These are phyloP conservation scores for Phytopythium kandeliae DNA, from an alignment of 352 stramenopile genomes.

Conservation along the genomic window DNA sequence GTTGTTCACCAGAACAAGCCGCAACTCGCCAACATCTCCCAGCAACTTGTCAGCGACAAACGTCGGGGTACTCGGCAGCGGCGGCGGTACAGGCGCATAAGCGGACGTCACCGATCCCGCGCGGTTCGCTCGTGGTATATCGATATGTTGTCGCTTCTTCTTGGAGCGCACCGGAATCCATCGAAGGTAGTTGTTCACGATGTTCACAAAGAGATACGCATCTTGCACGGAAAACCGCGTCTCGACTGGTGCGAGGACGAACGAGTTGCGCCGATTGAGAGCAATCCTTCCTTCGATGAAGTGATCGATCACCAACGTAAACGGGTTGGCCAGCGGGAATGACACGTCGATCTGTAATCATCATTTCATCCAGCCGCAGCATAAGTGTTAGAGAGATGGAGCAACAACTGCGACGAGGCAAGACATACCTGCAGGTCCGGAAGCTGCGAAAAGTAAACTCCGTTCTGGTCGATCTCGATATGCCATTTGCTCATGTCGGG, in stretches of 20 bases:
- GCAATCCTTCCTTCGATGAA: slow-evolving; percentile 55
- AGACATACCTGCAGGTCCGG: slow-evolving; percentile 67
- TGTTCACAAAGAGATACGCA: slow-evolving; percentile 73
- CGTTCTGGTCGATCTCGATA: slow-evolving; percentile 71
- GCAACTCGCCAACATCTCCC: slow-evolving; percentile 77
- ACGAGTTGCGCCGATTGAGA: slow-evolving; percentile 65
- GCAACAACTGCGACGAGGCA: background rate
- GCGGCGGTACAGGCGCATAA: background rate
- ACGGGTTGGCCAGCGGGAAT: slow-evolving; percentile 78
- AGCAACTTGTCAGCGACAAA: slow-evolving; percentile 77
- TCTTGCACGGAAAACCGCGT: slow-evolving; percentile 86
- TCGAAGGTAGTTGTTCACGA: slow-evolving; percentile 82
- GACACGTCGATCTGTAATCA: slow-evolving; percentile 64
- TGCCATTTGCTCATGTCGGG: slow-evolving; percentile 78
- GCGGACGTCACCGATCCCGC: slow-evolving; percentile 4
- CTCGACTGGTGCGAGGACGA: slow-evolving; percentile 76
- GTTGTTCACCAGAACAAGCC: slow-evolving; percentile 86
- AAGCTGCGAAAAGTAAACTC: slow-evolving; percentile 82
- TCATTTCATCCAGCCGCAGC: slow-evolving; percentile 3
- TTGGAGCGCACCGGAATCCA: slow-evolving; percentile 21
- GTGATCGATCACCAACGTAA: slow-evolving; percentile 79
- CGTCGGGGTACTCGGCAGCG: slow-evolving; percentile 1
- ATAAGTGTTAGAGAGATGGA: background rate
- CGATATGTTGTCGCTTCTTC: slow-evolving; percentile 5
- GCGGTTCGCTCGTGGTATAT: background rate